These are phyloP conservation scores for Physcomitrium patens DNA, from an alignment of 225 moss, liverwort and hornwort genomes.

Conservation along the genomic window DNA sequence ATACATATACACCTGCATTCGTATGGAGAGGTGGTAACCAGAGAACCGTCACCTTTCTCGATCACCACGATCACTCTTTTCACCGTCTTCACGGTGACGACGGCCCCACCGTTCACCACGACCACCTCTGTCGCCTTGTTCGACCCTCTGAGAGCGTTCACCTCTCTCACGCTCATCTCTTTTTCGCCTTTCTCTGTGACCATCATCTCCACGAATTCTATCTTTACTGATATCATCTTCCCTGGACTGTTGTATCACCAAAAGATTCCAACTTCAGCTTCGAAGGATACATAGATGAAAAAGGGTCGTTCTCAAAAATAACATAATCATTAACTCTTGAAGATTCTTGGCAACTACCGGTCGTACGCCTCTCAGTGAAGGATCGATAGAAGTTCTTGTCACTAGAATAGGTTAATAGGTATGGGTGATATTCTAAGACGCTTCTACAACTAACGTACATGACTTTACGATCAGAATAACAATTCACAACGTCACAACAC, in stretches of 20 bases:
- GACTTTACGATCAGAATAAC: not conserved
- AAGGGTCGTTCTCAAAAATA: not conserved
- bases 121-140: slow-evolving; percentile 32
- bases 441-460: not conserved
- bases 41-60: slow-evolving; percentile 44
- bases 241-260: slow-evolving; percentile 24
- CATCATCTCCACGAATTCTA: slow-evolving; percentile 39
- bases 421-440: not conserved
- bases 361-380: not conserved
- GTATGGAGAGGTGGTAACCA: slow-evolving; percentile 4
- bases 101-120: slow-evolving; percentile 36
- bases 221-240: slow-evolving; percentile 41
- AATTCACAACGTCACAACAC: not conserved
- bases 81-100: slow-evolving; percentile 37
- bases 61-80: slow-evolving; percentile 41
- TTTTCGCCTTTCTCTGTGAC: slow-evolving; percentile 38
- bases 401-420: not conserved
- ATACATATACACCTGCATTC: slow-evolving; percentile 11
- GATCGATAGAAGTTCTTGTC: not conserved
- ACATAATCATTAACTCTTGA: not conserved
- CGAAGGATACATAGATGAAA: not conserved
- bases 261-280: slow-evolving; percentile 19
- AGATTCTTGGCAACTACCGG: not conserved
- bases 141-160: slow-evolving; percentile 27
- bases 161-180: slow-evolving; percentile 38